These are phyloP conservation scores for Xylaria sp. DNA, from an alignment of 2,329 filamentous ascomycete species.

Conservation along the genomic window DNA sequence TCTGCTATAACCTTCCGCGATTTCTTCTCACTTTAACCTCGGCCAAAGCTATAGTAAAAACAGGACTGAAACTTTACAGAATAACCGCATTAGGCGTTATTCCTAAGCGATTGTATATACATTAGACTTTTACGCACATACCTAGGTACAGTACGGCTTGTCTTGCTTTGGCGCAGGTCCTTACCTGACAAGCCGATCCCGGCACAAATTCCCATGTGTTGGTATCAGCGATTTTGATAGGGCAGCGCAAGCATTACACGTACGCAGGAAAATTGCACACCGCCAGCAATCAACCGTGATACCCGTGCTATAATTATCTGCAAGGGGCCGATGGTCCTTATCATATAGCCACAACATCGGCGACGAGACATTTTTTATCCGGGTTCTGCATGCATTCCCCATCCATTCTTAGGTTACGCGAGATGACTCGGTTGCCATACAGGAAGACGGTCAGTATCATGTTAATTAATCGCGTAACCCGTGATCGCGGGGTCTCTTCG, in stretches of 20 bases:
- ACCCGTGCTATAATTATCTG: neutral
- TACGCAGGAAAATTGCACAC: constrained; percentile 18
- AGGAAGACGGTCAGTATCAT: neutral
- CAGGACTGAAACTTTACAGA: neutral
- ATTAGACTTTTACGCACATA: neutral
- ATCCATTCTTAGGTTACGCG: neutral
- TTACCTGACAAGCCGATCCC: constrained; percentile 17
- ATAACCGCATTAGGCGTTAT: constrained; percentile 15
- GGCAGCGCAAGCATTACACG: neutral
- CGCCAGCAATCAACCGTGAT: constrained; percentile 10
- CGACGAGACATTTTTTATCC: constrained; percentile 12
- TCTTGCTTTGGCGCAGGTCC: constrained; percentile 4
- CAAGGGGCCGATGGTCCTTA: neutral
- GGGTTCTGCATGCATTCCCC: neutral
- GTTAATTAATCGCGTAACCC: neutral
- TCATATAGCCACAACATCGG: constrained; percentile 16
- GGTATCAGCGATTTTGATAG: constrained; percentile 25
- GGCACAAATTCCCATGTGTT: constrained; percentile 28
- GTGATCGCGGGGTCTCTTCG: neutral
- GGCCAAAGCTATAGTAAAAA: neutral
- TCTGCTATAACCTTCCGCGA: neutral
- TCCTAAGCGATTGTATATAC: neutral
- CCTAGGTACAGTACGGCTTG: neutral
- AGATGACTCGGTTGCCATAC: neutral
- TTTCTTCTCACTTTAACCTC: neutral